Conservation (phyloP, 2,329 filamentous ascomycete genomes). For the Trichoderma sp. region DNA sequence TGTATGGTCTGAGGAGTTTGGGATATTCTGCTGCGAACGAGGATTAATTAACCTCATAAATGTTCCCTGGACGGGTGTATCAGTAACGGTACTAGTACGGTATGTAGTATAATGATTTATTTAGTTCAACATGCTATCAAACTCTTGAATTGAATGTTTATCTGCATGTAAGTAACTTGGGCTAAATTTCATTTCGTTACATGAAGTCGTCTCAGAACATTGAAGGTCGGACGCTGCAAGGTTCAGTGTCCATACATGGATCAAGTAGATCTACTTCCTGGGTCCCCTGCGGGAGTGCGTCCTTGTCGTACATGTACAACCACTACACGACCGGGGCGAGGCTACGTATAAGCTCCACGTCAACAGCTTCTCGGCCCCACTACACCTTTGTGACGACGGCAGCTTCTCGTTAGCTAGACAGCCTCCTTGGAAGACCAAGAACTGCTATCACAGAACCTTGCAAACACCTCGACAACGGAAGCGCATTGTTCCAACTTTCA, state of each 20-base stretch:
- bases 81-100: not conserved
- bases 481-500: not conserved
- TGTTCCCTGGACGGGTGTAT: constrained; percentile 5
- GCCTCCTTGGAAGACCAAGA: not conserved
- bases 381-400: not conserved
- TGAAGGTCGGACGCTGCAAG: not conserved
- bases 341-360: constrained; percentile 6
- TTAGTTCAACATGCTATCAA: not conserved
- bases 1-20: constrained; percentile 16
- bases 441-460: not conserved
- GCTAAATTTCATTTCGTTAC: not conserved
- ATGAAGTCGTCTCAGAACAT: not conserved
- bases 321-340: not conserved
- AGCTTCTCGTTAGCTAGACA: not conserved
- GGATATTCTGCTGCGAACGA: constrained; percentile 13
- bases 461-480: not conserved
- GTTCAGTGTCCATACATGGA: not conserved
- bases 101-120: constrained; percentile 13
- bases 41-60: not conserved
- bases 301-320: not conserved
- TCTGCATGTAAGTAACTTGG: not conserved
- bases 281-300: not conserved
- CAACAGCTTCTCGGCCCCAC: constrained; percentile 14
- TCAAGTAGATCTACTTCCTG: not conserved
- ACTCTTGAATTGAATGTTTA: not conserved